A percentile compares a stretch with the other conserved stretches of the same genome.
Conservation (phyloP, 2,329 filamentous ascomycete genomes). For the Colletotrichum sp. region DNA sequence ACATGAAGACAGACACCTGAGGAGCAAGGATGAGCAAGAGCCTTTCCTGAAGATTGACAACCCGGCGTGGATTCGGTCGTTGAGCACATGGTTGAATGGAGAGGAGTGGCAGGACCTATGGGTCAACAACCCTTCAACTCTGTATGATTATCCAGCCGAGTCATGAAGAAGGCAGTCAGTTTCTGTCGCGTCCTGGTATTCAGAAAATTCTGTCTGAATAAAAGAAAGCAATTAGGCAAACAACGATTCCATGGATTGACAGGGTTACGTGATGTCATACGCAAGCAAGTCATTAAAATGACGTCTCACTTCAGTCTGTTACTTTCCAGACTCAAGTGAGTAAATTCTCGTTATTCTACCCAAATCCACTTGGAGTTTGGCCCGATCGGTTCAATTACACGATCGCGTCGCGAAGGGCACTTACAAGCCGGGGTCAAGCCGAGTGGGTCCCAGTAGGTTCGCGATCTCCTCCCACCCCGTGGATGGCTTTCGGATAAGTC, state of each 20-base stretch:
- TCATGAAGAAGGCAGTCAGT: rapidly evolving
- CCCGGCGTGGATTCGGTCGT: neutral
- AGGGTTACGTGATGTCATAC: rapidly evolving
- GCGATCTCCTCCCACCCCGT: neutral
- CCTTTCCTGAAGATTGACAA: neutral
- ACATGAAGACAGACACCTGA: neutral
- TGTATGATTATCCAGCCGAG: neutral
- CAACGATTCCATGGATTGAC: rapidly evolving
- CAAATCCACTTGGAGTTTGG: neutral
- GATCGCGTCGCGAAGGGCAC: neutral
- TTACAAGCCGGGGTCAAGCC: neutral
- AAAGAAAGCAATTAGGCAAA: rapidly evolving
- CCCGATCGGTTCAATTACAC: neutral
- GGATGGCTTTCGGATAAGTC: rapidly evolving
- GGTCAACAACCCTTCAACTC: neutral
- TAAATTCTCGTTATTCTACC: rapidly evolving
- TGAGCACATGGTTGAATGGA: neutral
- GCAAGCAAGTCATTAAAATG: no score
- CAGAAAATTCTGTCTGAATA: rapidly evolving
- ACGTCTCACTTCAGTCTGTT: no score
- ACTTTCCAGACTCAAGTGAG: neutral
- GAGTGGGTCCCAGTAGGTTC: neutral
- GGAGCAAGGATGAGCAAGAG: neutral
- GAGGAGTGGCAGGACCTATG: neutral
- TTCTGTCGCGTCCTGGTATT: rapidly evolving